phyloP scores from a whole-genome alignment of 1,284 basidiomycete species.

The Hypsizygus ulmarius region DNA sequence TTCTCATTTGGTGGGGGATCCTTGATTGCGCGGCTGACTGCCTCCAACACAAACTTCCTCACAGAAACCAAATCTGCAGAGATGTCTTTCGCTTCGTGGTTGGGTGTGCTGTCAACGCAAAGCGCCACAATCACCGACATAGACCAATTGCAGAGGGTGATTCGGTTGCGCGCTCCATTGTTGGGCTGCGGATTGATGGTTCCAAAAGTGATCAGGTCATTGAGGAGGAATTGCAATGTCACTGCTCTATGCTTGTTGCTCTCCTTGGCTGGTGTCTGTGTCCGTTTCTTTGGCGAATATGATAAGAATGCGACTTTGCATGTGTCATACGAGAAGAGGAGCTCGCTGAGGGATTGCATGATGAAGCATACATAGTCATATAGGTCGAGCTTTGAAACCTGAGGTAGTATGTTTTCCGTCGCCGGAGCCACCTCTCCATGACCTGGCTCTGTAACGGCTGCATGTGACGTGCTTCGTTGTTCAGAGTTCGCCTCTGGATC shows the following conservation, averaged over 20 bases:
- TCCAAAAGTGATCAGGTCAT: conserved; percentile 77
- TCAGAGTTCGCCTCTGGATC: conserved; percentile 19
- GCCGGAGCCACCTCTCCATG: background rate
- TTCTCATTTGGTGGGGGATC: conserved; percentile 70
- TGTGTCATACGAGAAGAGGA: conserved; percentile 89
- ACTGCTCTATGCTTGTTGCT: conserved; percentile 54
- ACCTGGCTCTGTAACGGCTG: background rate
- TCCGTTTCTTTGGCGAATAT: conserved; percentile 69
- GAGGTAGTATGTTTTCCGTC: conserved; percentile 13
- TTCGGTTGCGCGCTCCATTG: conserved; percentile 51
- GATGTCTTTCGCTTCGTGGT: conserved; percentile 73
- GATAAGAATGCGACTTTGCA: conserved; percentile 90
- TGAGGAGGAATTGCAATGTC: conserved; percentile 75
- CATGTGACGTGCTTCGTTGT: background rate
- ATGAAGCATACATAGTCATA: conserved; percentile 80
- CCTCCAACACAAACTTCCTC: conserved; percentile 89
- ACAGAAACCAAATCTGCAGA: conserved; percentile 78
- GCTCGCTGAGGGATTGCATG: conserved; percentile 90
- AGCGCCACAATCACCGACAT: conserved; percentile 91
- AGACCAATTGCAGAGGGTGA: conserved; percentile 82
- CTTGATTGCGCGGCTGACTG: conserved; percentile 84
- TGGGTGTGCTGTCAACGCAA: conserved; percentile 77
- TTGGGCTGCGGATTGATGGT: conserved; percentile 62
- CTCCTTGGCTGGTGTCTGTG: conserved; percentile 63
- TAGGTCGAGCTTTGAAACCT: conserved; percentile 30